Evolutionary conservation across 306 rosid genomes (phyloP).

Genomic region (Bauhinia variegata): DNA sequence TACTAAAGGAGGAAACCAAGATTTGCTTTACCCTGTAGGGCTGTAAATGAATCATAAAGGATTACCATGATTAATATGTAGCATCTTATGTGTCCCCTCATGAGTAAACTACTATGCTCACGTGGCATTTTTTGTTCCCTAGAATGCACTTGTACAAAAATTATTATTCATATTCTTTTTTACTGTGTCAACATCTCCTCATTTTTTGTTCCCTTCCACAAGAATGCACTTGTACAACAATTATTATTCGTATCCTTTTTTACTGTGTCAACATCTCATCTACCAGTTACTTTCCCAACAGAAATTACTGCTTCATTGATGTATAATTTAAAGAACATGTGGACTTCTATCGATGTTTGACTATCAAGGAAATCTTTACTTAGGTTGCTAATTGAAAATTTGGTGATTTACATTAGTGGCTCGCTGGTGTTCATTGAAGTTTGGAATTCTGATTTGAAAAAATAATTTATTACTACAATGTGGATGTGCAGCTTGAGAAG

Average conservation of each 20-base stretch:
- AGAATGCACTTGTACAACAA: too few species aligned
- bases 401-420: background rate
- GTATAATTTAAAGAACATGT: slow-evolving; percentile 6
- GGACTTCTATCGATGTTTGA: background rate
- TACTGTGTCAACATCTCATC: background rate
- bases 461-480: slow-evolving; percentile 17
- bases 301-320: background rate
- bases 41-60: too few species aligned
- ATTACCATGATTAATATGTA: too few species aligned
- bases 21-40: too few species aligned
- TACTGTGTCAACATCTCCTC: background rate
- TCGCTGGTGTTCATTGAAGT: slow-evolving; percentile 13
- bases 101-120: too few species aligned
- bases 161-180: too few species aligned
- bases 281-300: background rate
- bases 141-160: too few species aligned
- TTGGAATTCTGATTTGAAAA: slow-evolving; percentile 22
- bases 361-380: background rate
- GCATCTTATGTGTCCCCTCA: too few species aligned
- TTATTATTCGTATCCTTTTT: too few species aligned
- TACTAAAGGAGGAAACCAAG: too few species aligned
- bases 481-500: slow-evolving; percentile 65
- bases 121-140: too few species aligned
- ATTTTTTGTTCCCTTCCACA: too few species aligned
- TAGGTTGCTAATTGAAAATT: background rate